Evolutionary conservation across 164 flowering plant species (phyloP).

Genomic region (Protea cynaroides): DNA sequence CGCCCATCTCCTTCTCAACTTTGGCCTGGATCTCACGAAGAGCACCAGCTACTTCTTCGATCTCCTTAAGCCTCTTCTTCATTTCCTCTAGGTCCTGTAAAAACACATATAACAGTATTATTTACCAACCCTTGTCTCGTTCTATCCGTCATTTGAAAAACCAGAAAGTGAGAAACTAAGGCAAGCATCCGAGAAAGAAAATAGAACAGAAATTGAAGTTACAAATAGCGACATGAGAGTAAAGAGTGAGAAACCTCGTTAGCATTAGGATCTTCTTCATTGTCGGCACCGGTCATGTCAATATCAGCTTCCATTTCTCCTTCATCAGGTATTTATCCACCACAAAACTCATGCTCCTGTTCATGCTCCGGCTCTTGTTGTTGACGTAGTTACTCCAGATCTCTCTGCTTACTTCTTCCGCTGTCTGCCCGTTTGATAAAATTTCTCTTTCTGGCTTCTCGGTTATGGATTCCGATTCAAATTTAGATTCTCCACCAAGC

Average conservation of each 20-base stretch:
- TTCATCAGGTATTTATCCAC: constrained; percentile 76
- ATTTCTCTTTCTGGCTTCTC: too few species aligned
- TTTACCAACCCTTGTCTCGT: background rate
- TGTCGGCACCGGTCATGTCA: constrained; percentile 68
- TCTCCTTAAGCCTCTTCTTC: constrained; percentile 75
- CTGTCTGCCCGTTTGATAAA: too few species aligned
- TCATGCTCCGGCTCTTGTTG: constrained; percentile 41
- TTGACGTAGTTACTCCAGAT: background rate
- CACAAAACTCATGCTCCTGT: constrained; percentile 86
- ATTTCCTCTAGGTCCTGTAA: constrained; percentile 68
- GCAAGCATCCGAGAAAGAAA: background rate
- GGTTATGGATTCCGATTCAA: too few species aligned
- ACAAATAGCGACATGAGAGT: background rate
- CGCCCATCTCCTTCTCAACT: constrained; percentile 83
- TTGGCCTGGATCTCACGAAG: constrained; percentile 80
- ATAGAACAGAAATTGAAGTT: constrained; percentile 12
- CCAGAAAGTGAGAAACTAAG: background rate
- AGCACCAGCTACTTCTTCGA: constrained; percentile 80
- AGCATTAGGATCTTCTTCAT: constrained; percentile 34
- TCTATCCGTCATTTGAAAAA: background rate
- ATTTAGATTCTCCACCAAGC: too few species aligned
- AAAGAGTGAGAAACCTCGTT: constrained; percentile 31
- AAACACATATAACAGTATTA: background rate
- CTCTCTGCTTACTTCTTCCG: background rate
- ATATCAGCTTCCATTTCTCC: constrained; percentile 66